Percentiles rank a stretch among this genome's conserved stretches.
These are phyloP conservation scores for Paraconiothyrium brasiliense DNA, from an alignment of 2,329 filamentous ascomycete species.

Conservation along the genomic window DNA sequence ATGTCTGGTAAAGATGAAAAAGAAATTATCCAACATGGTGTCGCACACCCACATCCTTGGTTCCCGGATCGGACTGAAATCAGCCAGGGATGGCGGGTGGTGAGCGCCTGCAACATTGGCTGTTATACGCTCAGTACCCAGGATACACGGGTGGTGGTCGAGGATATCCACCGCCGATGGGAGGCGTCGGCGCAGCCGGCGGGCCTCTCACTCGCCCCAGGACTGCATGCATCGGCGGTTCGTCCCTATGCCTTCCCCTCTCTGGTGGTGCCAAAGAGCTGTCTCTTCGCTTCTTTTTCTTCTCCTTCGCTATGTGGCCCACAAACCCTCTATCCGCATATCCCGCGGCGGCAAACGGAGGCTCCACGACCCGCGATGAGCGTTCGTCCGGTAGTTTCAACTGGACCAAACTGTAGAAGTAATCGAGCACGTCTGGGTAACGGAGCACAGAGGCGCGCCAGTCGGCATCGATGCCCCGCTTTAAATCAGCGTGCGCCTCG, in stretches of 20 bases:
- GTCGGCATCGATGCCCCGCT: constrained; percentile 79
- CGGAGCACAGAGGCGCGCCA: constrained; percentile 79
- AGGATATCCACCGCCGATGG: constrained; percentile 40
- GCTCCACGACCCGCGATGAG: constrained; percentile 49
- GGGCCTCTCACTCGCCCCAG: constrained; percentile 39
- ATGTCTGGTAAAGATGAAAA: not conserved
- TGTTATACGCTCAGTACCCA: constrained; percentile 17
- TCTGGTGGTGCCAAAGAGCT: constrained; percentile 33
- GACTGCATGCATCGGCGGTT: constrained; percentile 29
- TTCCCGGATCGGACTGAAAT: no score
- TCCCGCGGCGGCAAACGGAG: constrained; percentile 50
- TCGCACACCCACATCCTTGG: no score
- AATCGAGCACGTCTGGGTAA: constrained; percentile 82
- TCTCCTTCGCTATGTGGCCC: constrained; percentile 41
- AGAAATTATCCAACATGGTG: not conserved
- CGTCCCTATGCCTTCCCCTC: constrained; percentile 27
- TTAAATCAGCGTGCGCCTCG: constrained; percentile 71
- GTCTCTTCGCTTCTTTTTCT: constrained; percentile 49
- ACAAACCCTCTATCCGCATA: constrained; percentile 49
- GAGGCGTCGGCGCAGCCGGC: constrained; percentile 48
- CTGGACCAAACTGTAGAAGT: constrained; percentile 78
- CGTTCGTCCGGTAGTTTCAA: constrained; percentile 69
- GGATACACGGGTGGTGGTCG: constrained; percentile 36
- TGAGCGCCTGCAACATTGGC: not conserved
- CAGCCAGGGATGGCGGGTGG: not conserved